These are phyloP conservation scores for Penicillium sp. DNA, from an alignment of 2,329 filamentous ascomycete genomes.

Conservation along the genomic window DNA sequence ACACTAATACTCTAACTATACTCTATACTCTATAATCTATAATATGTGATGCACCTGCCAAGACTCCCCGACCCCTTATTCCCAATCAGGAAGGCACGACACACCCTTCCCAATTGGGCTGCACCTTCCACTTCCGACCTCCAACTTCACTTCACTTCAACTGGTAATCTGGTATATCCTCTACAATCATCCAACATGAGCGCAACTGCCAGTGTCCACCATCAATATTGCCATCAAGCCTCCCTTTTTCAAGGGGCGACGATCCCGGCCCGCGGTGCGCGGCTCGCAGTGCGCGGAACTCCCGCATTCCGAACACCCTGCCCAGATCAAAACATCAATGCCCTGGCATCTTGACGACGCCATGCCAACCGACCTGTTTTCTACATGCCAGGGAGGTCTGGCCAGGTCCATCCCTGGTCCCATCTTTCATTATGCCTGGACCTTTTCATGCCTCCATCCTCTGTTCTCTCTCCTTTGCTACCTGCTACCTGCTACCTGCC, in stretches of 20 bases:
- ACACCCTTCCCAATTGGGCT: not conserved
- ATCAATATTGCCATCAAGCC: not conserved
- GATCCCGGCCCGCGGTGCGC: conserved; percentile 2
- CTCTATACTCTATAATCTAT: too few relatives aligned
- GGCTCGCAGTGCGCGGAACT: not conserved
- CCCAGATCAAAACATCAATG: not conserved
- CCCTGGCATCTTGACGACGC: not conserved
- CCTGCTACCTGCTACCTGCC: not conserved
- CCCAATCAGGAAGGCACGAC: conserved; percentile 1
- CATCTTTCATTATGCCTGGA: not conserved
- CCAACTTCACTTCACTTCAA: too few relatives aligned
- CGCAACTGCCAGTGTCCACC: too few relatives aligned
- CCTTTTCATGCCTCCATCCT: too few relatives aligned
- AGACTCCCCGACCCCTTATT: not conserved
- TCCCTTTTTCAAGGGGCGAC: conserved; percentile 15
- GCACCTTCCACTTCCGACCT: too few relatives aligned
- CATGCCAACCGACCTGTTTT: conserved; percentile 18
- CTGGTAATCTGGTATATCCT: too few relatives aligned
- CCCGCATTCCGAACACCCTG: conserved; percentile 16
- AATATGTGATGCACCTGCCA: too few relatives aligned
- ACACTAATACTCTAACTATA: too few relatives aligned
- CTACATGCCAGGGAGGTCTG: not conserved
- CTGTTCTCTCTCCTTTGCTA: not conserved
- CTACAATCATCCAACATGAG: too few relatives aligned
- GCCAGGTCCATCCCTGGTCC: not conserved